Conservation (phyloP, 2,329 filamentous ascomycete genomes). For the Xylogone sp. region DNA sequence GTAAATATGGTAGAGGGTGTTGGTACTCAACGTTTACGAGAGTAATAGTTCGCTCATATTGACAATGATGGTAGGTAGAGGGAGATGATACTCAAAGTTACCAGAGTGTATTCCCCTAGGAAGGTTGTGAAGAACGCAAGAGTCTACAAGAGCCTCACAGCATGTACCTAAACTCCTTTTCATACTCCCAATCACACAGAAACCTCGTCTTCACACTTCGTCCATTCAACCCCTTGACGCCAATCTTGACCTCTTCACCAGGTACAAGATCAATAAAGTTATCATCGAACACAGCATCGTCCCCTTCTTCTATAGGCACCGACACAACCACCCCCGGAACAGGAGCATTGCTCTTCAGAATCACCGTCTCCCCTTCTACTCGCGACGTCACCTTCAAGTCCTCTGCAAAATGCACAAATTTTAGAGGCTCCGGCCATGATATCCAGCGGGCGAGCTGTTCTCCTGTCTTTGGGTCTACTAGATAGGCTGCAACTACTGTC, state of each 20-base stretch:
- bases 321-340: constrained; percentile 55
- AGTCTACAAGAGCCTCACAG: too few relatives aligned
- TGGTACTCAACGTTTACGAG: too few relatives aligned
- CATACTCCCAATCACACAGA: constrained; percentile 34
- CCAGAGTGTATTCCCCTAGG: too few relatives aligned
- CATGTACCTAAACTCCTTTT: constrained; percentile 11
- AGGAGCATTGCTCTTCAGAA: constrained; percentile 56
- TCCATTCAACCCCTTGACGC: constrained; percentile 43
- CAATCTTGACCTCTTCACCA: constrained; percentile 52
- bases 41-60: too few relatives aligned
- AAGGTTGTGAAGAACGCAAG: too few relatives aligned
- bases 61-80: too few relatives aligned
- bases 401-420: constrained; percentile 57
- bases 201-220: constrained; percentile 47
- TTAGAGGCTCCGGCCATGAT: constrained; percentile 69
- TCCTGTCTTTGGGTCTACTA: constrained; percentile 39
- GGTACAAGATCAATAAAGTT: constrained; percentile 66
- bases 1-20: too few relatives aligned
- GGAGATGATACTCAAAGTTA: too few relatives aligned
- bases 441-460: constrained; percentile 56
- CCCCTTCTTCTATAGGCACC: constrained; percentile 44
- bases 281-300: constrained; percentile 58
- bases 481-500: constrained; percentile 56
- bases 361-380: constrained; percentile 18
- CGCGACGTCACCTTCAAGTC: constrained; percentile 39